Evolutionary conservation across 495 filamentous ascomycete species (phyloP).

Genomic region (Glarea lozoyensis): DNA sequence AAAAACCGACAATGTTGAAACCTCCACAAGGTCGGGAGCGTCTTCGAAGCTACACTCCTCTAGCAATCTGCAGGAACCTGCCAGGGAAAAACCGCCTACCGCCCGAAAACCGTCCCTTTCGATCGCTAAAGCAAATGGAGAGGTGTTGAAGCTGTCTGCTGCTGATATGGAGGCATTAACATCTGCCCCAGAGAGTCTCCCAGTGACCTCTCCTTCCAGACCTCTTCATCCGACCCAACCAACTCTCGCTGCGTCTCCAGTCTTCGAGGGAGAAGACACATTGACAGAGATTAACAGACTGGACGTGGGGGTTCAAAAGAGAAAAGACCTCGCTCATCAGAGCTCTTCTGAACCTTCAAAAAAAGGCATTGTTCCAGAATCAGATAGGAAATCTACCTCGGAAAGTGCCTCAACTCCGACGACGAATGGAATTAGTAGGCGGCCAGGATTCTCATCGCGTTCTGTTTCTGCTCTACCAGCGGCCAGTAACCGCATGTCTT

Average conservation of each 20-base stretch:
- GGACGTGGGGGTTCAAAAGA: background rate
- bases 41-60: too few species aligned
- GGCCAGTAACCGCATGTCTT: slow-evolving; percentile 6
- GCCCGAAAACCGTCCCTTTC: too few species aligned
- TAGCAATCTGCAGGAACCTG: slow-evolving; percentile 16
- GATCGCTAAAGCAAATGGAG: slow-evolving; percentile 17
- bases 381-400: slow-evolving; percentile 9
- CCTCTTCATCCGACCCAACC: slow-evolving; percentile 3
- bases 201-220: slow-evolving; percentile 18
- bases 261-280: slow-evolving; percentile 7
- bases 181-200: slow-evolving; percentile 45
- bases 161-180: slow-evolving; percentile 47
- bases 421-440: background rate
- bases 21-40: too few species aligned
- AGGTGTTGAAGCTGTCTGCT: slow-evolving; percentile 41
- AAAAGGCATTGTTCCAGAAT: background rate
- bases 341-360: slow-evolving; percentile 8
- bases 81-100: slow-evolving; percentile 20
- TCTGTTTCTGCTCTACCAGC: slow-evolving; percentile 12
- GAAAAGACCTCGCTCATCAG: too few species aligned
- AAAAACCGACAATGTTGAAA: too few species aligned
- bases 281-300: slow-evolving; percentile 1
- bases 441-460: slow-evolving; percentile 15
- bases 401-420: slow-evolving; percentile 5
- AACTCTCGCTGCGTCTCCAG: slow-evolving; percentile 11